Conservation (phyloP, 116 monocot species). For the Iris pallida region DNA sequence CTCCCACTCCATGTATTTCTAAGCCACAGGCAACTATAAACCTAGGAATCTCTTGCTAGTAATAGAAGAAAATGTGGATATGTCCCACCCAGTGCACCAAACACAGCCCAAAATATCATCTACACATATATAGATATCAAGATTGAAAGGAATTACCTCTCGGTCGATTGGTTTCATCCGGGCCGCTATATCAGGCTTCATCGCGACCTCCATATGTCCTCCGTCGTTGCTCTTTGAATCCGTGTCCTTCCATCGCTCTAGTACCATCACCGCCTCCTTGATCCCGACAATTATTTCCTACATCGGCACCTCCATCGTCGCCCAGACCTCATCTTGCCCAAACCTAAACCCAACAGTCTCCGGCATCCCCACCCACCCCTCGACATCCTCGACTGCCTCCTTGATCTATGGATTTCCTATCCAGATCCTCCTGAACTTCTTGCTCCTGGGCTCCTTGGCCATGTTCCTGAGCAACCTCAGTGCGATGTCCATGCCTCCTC, state of each 20-base stretch:
- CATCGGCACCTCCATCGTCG: conserved; percentile 41
- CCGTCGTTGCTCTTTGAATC: background rate
- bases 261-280: conserved; percentile 30
- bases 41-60: background rate
- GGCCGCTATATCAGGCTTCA: too few relatives aligned
- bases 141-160: conserved; percentile 22
- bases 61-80: too few relatives aligned
- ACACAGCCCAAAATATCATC: background rate
- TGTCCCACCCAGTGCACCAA: too few relatives aligned
- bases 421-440: conserved; percentile 77
- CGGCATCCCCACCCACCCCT: conserved; percentile 71
- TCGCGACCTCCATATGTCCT: background rate
- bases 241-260: conserved; percentile 38
- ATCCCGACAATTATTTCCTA: conserved; percentile 41
- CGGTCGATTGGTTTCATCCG: conserved; percentile 44
- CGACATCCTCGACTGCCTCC: conserved; percentile 53
- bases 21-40: background rate
- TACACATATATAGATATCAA: background rate
- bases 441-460: conserved; percentile 53
- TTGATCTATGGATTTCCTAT: conserved; percentile 88
- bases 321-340: conserved; percentile 67
- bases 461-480: conserved; percentile 60
- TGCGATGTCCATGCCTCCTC: conserved; percentile 44
- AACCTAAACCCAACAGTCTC: conserved; percentile 70
- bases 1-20: background rate